Conservation (phyloP, 163 green algal species). For the Chlorella variabilis region DNA sequence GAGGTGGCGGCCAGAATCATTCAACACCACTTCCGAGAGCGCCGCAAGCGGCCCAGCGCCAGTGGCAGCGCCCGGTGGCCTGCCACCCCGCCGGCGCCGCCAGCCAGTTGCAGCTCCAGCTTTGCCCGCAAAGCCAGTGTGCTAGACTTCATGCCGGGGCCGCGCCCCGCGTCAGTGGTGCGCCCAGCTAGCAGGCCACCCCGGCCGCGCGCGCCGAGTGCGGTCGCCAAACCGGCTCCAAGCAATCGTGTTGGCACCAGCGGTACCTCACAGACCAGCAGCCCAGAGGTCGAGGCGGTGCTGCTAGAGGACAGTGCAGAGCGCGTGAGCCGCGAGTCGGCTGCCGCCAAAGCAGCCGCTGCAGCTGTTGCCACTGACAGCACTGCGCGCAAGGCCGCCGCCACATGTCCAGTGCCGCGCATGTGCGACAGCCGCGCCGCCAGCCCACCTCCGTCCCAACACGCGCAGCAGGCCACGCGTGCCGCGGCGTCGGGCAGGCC, state of each 20-base stretch:
- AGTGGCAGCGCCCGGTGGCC: too few relatives aligned
- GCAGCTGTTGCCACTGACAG: too few relatives aligned
- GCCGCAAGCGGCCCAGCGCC: neutral
- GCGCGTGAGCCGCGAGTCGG: neutral
- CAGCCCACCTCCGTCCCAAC: too few relatives aligned
- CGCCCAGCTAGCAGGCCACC: neutral
- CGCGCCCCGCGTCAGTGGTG: neutral
- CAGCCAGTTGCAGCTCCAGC: neutral
- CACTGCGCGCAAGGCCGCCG: too few relatives aligned
- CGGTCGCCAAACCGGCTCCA: neutral
- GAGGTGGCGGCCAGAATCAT: conserved; percentile 77
- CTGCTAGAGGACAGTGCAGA: conserved; percentile 23
- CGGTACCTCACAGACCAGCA: neutral
- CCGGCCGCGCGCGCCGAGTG: neutral
- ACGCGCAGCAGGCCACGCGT: neutral
- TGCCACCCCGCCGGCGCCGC: neutral
- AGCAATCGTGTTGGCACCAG: neutral
- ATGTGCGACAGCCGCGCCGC: too few relatives aligned
- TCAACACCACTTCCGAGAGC: conserved; percentile 58
- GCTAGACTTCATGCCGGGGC: conserved; percentile 19
- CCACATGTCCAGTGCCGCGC: too few relatives aligned
- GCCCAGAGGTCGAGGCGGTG: neutral
- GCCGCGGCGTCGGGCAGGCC: neutral
- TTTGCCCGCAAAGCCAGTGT: neutral
- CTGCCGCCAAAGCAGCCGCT: neutral